These are phyloP conservation scores for Lachnellula suecica DNA, from an alignment of 2,329 filamentous ascomycete genomes.

Conservation along the genomic window DNA sequence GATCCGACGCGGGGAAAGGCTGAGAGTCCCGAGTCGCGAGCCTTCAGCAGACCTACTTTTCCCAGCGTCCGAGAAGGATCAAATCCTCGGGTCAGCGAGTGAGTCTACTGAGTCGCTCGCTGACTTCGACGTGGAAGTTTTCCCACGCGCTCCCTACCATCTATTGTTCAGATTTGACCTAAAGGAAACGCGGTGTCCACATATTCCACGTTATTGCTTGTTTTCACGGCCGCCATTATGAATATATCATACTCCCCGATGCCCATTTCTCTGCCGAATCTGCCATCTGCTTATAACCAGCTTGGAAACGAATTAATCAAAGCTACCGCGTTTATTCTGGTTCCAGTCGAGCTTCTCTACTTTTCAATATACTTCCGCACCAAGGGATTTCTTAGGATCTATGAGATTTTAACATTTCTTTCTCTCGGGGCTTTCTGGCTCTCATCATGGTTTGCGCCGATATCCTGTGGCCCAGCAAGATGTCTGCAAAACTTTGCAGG, in stretches of 20 bases:
- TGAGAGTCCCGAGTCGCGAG: not conserved
- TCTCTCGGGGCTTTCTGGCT: slow-evolving; percentile 28
- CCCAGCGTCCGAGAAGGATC: too few relatives aligned
- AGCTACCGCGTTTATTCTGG: slow-evolving; percentile 26
- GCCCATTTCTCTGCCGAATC: slow-evolving; percentile 13
- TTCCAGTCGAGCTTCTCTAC: slow-evolving; percentile 31
- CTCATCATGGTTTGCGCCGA: slow-evolving; percentile 29
- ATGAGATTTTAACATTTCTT: slow-evolving; percentile 23
- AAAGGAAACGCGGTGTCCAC: not conserved
- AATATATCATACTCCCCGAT: slow-evolving; percentile 22
- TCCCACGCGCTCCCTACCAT: not conserved
- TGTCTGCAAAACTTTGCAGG: slow-evolving; percentile 36
- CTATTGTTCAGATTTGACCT: not conserved
- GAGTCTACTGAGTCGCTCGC: not conserved
- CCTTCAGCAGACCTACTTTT: not conserved
- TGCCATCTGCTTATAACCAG: slow-evolving; percentile 24
- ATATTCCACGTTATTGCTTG: not conserved
- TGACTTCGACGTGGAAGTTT: not conserved
- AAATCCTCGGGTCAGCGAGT: not conserved
- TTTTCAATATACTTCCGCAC: slow-evolving; percentile 33
- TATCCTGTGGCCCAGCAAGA: slow-evolving; percentile 32
- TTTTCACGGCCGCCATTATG: slow-evolving; percentile 18
- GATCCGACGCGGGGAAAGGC: not conserved
- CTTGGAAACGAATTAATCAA: slow-evolving; percentile 27
- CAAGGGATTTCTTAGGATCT: slow-evolving; percentile 23